A percentile compares a stretch with the other conserved stretches of the same genome.
These are phyloP conservation scores for Podospora pseudocomata DNA, from an alignment of 495 filamentous ascomycete genomes.

Conservation along the genomic window DNA sequence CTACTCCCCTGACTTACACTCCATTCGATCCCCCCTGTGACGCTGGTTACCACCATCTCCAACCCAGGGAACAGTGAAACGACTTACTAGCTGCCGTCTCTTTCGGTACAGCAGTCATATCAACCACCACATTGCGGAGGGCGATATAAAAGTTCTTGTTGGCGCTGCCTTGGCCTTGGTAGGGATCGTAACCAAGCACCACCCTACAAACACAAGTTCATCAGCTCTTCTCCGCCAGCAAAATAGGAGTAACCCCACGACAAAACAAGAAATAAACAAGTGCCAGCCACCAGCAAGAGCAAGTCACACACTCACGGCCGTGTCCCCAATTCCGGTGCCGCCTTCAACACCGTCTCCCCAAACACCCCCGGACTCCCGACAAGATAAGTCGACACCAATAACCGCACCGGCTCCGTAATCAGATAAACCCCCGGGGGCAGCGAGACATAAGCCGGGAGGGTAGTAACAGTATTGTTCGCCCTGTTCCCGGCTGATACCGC, in stretches of 20 bases:
- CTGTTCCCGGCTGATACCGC: too few relatives aligned
- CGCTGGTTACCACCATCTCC: too few relatives aligned
- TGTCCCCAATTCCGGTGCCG: slow-evolving; percentile 38
- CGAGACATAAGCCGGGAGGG: slow-evolving; percentile 55
- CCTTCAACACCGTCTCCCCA: slow-evolving; percentile 54
- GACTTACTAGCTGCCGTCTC: too few relatives aligned
- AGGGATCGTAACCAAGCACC: slow-evolving; percentile 35
- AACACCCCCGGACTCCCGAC: slow-evolving; percentile 61
- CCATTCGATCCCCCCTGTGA: too few relatives aligned
- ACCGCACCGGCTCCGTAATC: slow-evolving; percentile 48
- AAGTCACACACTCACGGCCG: background rate
- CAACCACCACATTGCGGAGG: slow-evolving; percentile 67
- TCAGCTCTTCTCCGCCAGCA: too few relatives aligned
- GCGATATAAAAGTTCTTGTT: slow-evolving; percentile 74
- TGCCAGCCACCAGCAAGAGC: too few relatives aligned
- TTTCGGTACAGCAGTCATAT: slow-evolving; percentile 29
- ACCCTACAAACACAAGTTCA: background rate
- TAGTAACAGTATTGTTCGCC: too few relatives aligned
- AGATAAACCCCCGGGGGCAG: slow-evolving; percentile 56
- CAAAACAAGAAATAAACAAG: too few relatives aligned
- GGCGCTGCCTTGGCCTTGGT: slow-evolving; percentile 49
- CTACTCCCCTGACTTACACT: too few relatives aligned
- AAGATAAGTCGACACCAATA: slow-evolving; percentile 40
- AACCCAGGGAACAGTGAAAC: too few relatives aligned
- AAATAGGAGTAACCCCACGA: too few relatives aligned